Conservation (phyloP, 2,329 filamentous ascomycete species). For the Thelonectria olida region DNA sequence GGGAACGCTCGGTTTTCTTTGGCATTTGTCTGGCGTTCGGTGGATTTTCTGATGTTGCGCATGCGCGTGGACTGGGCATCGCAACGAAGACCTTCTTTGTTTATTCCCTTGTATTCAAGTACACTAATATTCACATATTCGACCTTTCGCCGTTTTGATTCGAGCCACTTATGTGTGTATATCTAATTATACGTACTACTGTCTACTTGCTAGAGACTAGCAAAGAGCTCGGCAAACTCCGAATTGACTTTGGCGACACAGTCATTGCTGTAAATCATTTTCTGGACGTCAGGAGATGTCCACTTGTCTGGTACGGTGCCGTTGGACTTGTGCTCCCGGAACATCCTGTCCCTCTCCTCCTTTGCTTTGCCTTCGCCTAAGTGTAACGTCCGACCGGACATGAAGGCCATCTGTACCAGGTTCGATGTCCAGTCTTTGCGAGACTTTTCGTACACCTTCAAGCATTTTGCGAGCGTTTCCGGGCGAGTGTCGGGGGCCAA, state of each 20-base stretch:
- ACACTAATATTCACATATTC: slow-evolving; percentile 13
- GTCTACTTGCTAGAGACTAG: slow-evolving; percentile 12
- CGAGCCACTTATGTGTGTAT: too few relatives aligned
- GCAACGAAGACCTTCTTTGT: neutral
- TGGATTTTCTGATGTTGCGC: slow-evolving; percentile 16
- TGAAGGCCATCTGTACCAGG: slow-evolving; percentile 37
- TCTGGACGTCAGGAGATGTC: slow-evolving; percentile 75
- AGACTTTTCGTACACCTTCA: slow-evolving; percentile 39
- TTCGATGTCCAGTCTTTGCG: slow-evolving; percentile 40
- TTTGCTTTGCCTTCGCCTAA: slow-evolving; percentile 66
- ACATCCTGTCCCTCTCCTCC: slow-evolving; percentile 66
- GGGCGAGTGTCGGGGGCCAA: slow-evolving; percentile 31
- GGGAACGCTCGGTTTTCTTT: neutral
- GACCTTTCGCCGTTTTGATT: neutral
- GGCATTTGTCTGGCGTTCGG: slow-evolving; percentile 34
- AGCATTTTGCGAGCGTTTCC: slow-evolving; percentile 37
- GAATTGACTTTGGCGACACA: slow-evolving; percentile 58
- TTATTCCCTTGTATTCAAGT: slow-evolving; percentile 9
- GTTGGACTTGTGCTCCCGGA: slow-evolving; percentile 60
- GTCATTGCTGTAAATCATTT: slow-evolving; percentile 72
- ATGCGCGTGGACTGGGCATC: slow-evolving; percentile 2
- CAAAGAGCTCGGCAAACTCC: slow-evolving; percentile 36
- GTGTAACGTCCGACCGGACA: slow-evolving; percentile 61
- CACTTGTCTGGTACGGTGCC: slow-evolving; percentile 72
- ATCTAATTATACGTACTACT: too few relatives aligned